Evolutionary conservation across 805 yeast genomes (phyloP), one percentile per base, ranked within the genome.

Genomic region (Ogataea parapolymorpha): DNA sequence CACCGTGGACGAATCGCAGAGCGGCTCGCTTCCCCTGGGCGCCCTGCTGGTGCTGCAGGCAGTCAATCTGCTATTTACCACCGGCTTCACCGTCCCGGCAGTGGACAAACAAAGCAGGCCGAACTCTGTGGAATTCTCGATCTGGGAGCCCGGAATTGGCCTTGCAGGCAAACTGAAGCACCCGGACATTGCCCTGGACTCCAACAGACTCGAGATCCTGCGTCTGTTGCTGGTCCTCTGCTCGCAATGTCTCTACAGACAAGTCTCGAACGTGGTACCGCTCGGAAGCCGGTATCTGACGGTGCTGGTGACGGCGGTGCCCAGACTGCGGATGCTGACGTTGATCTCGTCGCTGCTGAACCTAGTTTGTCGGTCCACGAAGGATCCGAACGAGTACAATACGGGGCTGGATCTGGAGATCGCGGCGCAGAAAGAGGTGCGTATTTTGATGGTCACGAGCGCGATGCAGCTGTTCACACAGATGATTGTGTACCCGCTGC

Each of bases 81-180:
- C 71, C 9, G 77, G 77, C 1, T 83, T 83, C 54, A 79, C 90
- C 0, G 59, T 78, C 7, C 58, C 68, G 4, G 43, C 44, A 7
- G 6, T 31, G 6, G 30, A 11, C 32, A 39, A 22, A 17, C 24
- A 41, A 4, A 36, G 42, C 2, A 16, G 34, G 15, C 42, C 57
- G 16, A 60, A 61, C 22, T 61, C 64, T 6, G 49, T 58, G 4
- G 71, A 71, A 17, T 63, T 62, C 37, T 48, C 66, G 6, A 67
- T 83, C 1, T 89, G 96, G 96, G 95, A 85, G 51, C 78, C 84
- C 3, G 96, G 96, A 5, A 71, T 89, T 24, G 90, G 87, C 2
- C 58, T 66, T 3, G 53, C 60, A 2, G 60, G 47, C 4, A 39
- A 38, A 6, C 51, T 43, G 31, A 35, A 50, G 26, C 53, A 39